Evolutionary conservation across 1,284 basidiomycete genomes (phyloP).

Genomic region (Papiliotrema laurentii): DNA sequence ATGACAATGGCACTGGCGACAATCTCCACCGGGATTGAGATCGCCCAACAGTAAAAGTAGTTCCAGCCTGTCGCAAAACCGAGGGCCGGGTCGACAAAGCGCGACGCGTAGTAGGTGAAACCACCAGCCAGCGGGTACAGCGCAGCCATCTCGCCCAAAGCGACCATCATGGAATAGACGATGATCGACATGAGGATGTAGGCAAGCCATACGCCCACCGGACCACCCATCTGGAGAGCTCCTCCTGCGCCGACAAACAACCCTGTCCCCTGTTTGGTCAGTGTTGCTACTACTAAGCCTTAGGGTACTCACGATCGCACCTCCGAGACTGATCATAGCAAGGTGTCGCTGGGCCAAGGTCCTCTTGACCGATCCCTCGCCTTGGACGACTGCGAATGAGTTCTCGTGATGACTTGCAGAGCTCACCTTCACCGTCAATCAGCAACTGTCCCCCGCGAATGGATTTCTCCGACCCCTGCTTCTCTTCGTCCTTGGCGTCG

Average conservation of each 20-base stretch:
- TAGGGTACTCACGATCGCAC: conserved; percentile 14
- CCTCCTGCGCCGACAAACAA: conserved; percentile 52
- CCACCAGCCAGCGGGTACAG: conserved; percentile 43
- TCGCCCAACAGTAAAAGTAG: conserved; percentile 13
- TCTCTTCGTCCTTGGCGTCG: too few relatives aligned
- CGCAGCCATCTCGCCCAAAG: conserved; percentile 50
- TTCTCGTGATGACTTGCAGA: too few relatives aligned
- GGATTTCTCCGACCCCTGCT: too few relatives aligned
- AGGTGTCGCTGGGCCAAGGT: conserved; percentile 24
- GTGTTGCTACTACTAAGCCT: conserved; percentile 3
- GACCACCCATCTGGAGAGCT: conserved; percentile 52
- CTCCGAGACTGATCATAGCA: conserved; percentile 30
- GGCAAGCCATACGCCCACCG: conserved; percentile 46
- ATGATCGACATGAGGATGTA: conserved; percentile 46
- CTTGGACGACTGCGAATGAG: too few relatives aligned
- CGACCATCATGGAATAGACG: conserved; percentile 45
- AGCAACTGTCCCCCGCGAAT: too few relatives aligned
- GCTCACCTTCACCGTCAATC: too few relatives aligned
- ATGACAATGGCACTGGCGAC: conserved; percentile 12
- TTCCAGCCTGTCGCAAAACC: conserved; percentile 39
- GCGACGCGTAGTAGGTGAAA: conserved; percentile 46
- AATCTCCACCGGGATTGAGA: neutral
- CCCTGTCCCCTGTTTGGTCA: conserved; percentile 46
- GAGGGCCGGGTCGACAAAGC: conserved; percentile 54
- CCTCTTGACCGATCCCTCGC: neutral